phyloP scores from a whole-genome alignment of 495 filamentous ascomycete genomes.

The Aspergillus cristatus region DNA sequence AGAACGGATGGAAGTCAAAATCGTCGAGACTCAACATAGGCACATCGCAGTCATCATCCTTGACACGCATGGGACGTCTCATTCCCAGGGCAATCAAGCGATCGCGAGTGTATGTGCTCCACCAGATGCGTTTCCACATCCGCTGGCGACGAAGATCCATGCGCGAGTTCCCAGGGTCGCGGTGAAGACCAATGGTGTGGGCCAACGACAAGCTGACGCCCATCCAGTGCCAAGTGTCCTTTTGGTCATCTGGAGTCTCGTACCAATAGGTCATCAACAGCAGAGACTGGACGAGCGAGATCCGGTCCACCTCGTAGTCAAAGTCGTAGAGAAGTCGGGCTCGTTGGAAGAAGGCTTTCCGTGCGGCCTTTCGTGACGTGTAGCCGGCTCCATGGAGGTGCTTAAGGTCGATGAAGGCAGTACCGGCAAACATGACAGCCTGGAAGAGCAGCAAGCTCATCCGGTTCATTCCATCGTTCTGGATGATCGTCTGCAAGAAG shows the following conservation, averaged over 20 bases:
- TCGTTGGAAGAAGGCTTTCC: slow-evolving; percentile 72
- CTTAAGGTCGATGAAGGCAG: slow-evolving; percentile 66
- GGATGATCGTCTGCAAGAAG: slow-evolving; percentile 57
- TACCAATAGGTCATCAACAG: slow-evolving; percentile 89
- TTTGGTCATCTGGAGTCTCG: slow-evolving; percentile 80
- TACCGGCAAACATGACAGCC: slow-evolving; percentile 73
- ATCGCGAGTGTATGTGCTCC: slow-evolving; percentile 88
- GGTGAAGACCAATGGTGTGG: slow-evolving; percentile 76
- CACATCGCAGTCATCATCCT: slow-evolving; percentile 82
- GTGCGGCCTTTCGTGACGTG: slow-evolving; percentile 57
- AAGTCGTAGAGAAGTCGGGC: slow-evolving; percentile 74
- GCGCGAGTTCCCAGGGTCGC: slow-evolving; percentile 64
- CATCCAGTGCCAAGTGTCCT: slow-evolving; percentile 91
- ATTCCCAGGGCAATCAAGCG: slow-evolving; percentile 81
- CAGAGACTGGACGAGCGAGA: slow-evolving; percentile 73
- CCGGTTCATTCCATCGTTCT: slow-evolving; percentile 54
- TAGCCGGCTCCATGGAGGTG: slow-evolving; percentile 63
- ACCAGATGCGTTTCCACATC: slow-evolving; percentile 89
- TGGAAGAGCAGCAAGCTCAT: slow-evolving; percentile 75
- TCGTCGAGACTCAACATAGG: slow-evolving; percentile 77
- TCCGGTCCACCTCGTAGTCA: slow-evolving; percentile 74
- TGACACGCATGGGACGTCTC: slow-evolving; percentile 80
- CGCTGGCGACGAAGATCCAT: slow-evolving; percentile 62
- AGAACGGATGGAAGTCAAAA: slow-evolving; percentile 64
- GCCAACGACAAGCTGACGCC: slow-evolving; percentile 75